These are phyloP conservation scores for Salix arbutifolia DNA, from an alignment of 345 rosid species.

Conservation along the genomic window DNA sequence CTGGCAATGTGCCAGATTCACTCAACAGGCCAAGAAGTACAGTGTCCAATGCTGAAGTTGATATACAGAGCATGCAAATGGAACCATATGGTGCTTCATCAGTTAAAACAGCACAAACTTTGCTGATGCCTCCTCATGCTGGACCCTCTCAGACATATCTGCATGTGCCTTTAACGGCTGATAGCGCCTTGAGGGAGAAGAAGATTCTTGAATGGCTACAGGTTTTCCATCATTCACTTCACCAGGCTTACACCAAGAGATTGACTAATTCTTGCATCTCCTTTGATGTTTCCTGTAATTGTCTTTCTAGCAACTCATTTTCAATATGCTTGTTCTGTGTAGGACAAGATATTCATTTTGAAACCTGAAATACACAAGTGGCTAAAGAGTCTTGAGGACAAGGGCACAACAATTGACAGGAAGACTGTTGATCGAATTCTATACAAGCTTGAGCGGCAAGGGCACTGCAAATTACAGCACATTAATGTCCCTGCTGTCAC, in stretches of 20 bases:
- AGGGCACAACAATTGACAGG: slow-evolving; percentile 67
- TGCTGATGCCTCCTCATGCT: slow-evolving; percentile 29
- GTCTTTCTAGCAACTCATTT: neutral
- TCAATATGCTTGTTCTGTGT: slow-evolving; percentile 20
- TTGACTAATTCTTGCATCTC: slow-evolving; percentile 8
- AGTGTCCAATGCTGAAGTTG: slow-evolving; percentile 32
- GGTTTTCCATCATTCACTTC: slow-evolving; percentile 31
- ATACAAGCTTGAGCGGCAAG: slow-evolving; percentile 74
- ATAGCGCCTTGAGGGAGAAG: slow-evolving; percentile 72
- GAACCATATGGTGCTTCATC: slow-evolving; percentile 36
- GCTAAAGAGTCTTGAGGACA: slow-evolving; percentile 81
- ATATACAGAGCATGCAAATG: slow-evolving; percentile 16
- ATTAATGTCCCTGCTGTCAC: slow-evolving; percentile 72
- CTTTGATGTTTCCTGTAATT: neutral
- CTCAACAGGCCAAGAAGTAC: slow-evolving; percentile 29
- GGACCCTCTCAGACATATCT: slow-evolving; percentile 35
- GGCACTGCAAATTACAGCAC: slow-evolving; percentile 60
- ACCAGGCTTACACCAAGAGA: slow-evolving; percentile 6
- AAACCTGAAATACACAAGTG: slow-evolving; percentile 73
- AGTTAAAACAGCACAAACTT: slow-evolving; percentile 30
- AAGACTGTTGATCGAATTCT: slow-evolving; percentile 73
- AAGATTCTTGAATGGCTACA: slow-evolving; percentile 68
- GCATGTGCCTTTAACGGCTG: slow-evolving; percentile 45
- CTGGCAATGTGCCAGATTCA: slow-evolving; percentile 35
- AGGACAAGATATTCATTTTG: slow-evolving; percentile 77